Evolutionary conservation across 2,329 filamentous ascomycete species (phyloP).

Genomic region (Pyrenophora teres): DNA sequence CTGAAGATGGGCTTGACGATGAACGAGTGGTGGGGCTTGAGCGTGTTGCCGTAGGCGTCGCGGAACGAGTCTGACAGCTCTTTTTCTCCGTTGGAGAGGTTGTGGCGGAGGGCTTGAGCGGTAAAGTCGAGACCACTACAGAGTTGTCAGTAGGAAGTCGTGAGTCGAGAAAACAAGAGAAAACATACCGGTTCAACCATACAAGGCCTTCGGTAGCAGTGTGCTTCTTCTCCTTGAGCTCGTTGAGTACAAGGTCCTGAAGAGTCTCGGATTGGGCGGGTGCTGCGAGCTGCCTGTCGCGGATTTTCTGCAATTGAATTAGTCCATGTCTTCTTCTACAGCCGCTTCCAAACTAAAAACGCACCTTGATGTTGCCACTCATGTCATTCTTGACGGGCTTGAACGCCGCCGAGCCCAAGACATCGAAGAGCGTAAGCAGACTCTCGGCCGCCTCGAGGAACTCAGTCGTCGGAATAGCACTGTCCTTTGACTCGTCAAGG

Average conservation of each 20-base stretch:
- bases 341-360: not conserved
- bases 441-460: conserved; percentile 93
- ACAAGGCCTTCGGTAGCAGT: conserved; percentile 84
- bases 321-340: not conserved
- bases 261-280: conserved; percentile 80
- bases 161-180: conserved; percentile 3
- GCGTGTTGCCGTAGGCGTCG: conserved; percentile 78
- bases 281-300: conserved; percentile 77
- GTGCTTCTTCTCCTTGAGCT: conserved; percentile 89
- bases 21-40: conserved; percentile 91
- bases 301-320: conserved; percentile 71
- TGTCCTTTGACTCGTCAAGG: conserved; percentile 71
- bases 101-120: conserved; percentile 77
- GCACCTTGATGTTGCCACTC: conserved; percentile 85
- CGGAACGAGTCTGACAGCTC: conserved; percentile 90
- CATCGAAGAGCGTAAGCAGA: conserved; percentile 79
- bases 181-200: conserved; percentile 80
- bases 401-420: conserved; percentile 74
- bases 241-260: conserved; percentile 82
- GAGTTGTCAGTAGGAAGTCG: conserved; percentile 6
- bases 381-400: conserved; percentile 90
- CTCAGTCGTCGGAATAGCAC: conserved; percentile 79
- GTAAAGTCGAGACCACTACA: conserved; percentile 93
- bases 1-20: conserved; percentile 90
- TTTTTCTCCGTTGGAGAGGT: conserved; percentile 68